Evolutionary conservation across 495 filamentous ascomycete genomes (phyloP), one percentile per base, ranked within the genome.

Genomic region (Daldinia vernicosa): DNA sequence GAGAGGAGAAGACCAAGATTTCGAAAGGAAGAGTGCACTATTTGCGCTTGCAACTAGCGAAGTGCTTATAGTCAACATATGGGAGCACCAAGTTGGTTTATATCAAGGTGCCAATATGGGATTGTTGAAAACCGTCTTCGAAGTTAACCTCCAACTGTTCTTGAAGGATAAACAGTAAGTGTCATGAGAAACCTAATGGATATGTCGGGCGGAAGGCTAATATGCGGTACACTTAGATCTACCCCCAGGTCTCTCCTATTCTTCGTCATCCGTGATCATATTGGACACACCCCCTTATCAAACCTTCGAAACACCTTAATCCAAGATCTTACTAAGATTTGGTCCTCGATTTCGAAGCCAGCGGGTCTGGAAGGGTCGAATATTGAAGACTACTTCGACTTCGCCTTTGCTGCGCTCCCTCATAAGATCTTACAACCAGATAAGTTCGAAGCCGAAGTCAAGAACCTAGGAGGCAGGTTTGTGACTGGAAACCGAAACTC

Each of bases 91-190:
- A 80, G 95, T 99, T 55, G 95, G 95, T 22, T 80, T 99, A 75
- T 99, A 99, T 76, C 95, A 99, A 81, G 95, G 95, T 58, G 95
- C 95, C 65, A 99, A 99, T 79, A 99, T 99, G 95, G 95, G 95
- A 2, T 78, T 99, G 67, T 80, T 99, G 66, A 99, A 99, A 84
- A 98, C 96, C 11, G 95, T 99, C 6, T 99, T 99, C 75, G 95
- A 99, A 82, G 95, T 99, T 75, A 98, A 99, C 78, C 76, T 99
- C 74, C 95, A 98, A 80, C 82, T 99, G 24, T 99, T 99, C 77
- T 79, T 98, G 53, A 99, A 97, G 82, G 93, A 97, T 75, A 92
- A 87, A 71, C 93, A 92, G 93, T 97, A 85, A 69, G 89, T 84
- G 28, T 53, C 35, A 50, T 37, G 56, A 28, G 58, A 14, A 43